phyloP scores from a whole-genome alignment of 2,329 filamentous ascomycete genomes.

The Fusarium temperatum region DNA sequence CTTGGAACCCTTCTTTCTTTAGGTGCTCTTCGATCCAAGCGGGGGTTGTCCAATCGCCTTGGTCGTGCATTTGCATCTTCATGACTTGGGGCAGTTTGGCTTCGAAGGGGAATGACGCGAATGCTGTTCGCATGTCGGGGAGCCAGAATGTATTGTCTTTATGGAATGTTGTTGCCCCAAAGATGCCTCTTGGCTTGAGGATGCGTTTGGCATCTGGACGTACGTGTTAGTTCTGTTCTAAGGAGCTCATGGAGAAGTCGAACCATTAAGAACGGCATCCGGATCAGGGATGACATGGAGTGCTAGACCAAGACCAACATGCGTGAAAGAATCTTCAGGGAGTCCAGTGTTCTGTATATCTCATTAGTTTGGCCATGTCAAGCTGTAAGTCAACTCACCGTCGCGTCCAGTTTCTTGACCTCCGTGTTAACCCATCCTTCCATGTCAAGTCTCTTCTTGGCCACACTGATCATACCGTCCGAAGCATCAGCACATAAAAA shows the following conservation, averaged over 20 bases:
- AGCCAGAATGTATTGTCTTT: conserved; percentile 49
- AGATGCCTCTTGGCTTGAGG: conserved; percentile 51
- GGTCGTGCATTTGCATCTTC: conserved; percentile 52
- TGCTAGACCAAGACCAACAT: conserved; percentile 58
- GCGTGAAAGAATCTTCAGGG: conserved; percentile 51
- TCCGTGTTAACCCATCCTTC: conserved; percentile 59
- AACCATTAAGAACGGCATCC: conserved; percentile 44
- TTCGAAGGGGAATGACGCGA: conserved; percentile 52
- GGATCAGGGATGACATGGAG: conserved; percentile 58
- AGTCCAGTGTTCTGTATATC: conserved; percentile 50
- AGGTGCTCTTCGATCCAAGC: conserved; percentile 52
- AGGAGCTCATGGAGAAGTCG: neutral
- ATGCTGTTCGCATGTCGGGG: conserved; percentile 50
- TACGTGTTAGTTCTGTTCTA: neutral
- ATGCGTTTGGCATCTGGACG: conserved; percentile 48
- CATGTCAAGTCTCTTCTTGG: conserved; percentile 49
- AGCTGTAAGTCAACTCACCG: conserved; percentile 45
- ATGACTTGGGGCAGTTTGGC: conserved; percentile 48
- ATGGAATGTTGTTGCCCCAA: conserved; percentile 51
- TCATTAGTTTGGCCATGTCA: neutral
- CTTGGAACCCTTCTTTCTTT: conserved; percentile 47
- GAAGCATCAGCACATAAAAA: conserved; percentile 62
- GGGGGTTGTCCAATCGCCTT: conserved; percentile 52
- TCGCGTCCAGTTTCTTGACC: conserved; percentile 56
- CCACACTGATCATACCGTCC: conserved; percentile 51